A percentile compares a stretch with the other conserved stretches of the same genome.
These are phyloP conservation scores for Plasmodium malariae DNA, from an alignment of 169 alveolate genomes.

Conservation along the genomic window DNA sequence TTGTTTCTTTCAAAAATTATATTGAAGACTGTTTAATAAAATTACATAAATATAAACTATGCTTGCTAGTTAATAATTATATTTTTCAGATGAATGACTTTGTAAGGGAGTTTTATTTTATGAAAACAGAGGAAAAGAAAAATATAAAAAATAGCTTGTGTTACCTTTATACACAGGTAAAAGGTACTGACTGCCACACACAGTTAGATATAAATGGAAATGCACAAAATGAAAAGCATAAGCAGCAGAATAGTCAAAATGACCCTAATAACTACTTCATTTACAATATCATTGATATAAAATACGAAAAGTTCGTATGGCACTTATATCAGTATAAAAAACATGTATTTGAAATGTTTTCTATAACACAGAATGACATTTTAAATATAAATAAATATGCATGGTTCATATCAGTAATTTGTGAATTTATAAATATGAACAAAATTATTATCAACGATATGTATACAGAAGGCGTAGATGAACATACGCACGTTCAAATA, in stretches of 20 bases:
- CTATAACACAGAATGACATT: conserved; percentile 48
- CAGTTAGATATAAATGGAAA: background rate
- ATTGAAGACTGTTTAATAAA: conserved; percentile 42
- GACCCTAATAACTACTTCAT: conserved; percentile 25
- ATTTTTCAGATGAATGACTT: conserved; percentile 46
- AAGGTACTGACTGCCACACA: background rate
- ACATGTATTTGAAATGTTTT: conserved; percentile 44
- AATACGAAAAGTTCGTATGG: conserved; percentile 43
- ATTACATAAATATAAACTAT: conserved; percentile 57
- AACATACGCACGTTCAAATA: conserved; percentile 4
- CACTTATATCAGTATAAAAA: conserved; percentile 45
- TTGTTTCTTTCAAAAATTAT: conserved; percentile 44
- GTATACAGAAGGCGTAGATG: conserved; percentile 22
- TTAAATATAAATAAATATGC: conserved; percentile 41
- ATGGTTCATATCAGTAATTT: conserved; percentile 53
- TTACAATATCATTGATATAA: conserved; percentile 30
- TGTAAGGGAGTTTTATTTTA: conserved; percentile 29
- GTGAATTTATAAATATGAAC: conserved; percentile 68
- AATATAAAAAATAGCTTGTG: background rate
- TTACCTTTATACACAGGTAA: background rate
- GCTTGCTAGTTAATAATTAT: conserved; percentile 54
- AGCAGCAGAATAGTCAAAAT: background rate
- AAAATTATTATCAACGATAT: conserved; percentile 56
- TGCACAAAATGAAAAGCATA: background rate
- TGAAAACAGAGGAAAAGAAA: conserved; percentile 17